phyloP scores from a whole-genome alignment of 75 land plant genomes.

The Sequoiadendron giganteum region DNA sequence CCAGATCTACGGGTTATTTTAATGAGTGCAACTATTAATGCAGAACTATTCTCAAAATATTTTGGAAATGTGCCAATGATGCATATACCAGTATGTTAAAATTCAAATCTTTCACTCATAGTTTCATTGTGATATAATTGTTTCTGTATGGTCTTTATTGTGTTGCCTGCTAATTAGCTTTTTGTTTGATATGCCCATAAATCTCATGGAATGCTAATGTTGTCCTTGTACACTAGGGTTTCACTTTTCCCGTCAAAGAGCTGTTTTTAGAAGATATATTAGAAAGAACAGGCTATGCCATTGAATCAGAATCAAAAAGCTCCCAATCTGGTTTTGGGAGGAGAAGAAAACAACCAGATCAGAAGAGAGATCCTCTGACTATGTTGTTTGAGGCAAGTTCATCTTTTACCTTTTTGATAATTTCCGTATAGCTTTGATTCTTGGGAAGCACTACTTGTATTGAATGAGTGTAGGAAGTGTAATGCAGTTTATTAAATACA shows the following conservation, averaged over 20 bases:
- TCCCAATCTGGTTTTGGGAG: constrained; percentile 42
- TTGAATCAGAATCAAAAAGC: constrained; percentile 49
- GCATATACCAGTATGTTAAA: constrained; percentile 71
- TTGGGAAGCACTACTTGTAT: background rate
- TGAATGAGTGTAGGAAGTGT: background rate
- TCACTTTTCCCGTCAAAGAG: constrained; percentile 88
- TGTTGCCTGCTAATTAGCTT: background rate
- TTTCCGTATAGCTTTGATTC: background rate
- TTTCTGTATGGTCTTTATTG: background rate
- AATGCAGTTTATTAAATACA: background rate
- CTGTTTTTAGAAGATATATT: constrained; percentile 87
- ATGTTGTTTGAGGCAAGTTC: constrained; percentile 76
- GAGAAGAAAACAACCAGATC: constrained; percentile 36
- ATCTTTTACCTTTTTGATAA: background rate
- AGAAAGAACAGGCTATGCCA: constrained; percentile 64
- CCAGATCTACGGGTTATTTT: constrained; percentile 86
- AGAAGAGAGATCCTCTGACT: constrained; percentile 66
- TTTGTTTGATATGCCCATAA: background rate
- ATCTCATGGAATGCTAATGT: background rate
- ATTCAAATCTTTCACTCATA: background rate
- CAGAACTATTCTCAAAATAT: constrained; percentile 84
- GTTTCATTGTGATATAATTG: background rate
- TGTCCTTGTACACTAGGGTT: constrained; percentile 51
- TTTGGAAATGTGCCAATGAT: constrained; percentile 89
- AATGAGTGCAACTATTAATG: constrained; percentile 99